phyloP scores from a whole-genome alignment of 805 yeast species.

The Saccharomycopsis guyanensis region DNA sequence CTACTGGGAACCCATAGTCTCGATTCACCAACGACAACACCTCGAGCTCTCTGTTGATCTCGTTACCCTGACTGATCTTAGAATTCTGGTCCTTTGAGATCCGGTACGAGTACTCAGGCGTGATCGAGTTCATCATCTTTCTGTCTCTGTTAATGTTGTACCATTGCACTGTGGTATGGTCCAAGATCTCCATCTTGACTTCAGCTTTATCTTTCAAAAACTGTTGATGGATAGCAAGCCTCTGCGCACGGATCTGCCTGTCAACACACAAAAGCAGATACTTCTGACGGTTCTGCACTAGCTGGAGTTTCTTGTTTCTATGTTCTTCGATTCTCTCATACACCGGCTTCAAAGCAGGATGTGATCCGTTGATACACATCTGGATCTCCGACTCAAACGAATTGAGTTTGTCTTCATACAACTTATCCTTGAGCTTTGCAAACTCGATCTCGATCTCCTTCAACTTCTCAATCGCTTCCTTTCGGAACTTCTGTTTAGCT shows the following conservation, averaged over 20 bases:
- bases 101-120: constrained; percentile 37
- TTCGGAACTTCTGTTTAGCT: constrained; percentile 37
- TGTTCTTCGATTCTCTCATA: constrained; percentile 64
- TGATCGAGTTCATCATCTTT: constrained; percentile 62
- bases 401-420: constrained; percentile 76
- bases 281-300: constrained; percentile 42
- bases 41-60: constrained; percentile 62
- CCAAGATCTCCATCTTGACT: constrained; percentile 53
- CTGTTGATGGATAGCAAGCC: constrained; percentile 81
- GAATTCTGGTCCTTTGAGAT: constrained; percentile 36
- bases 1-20: constrained; percentile 74
- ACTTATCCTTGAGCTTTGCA: constrained; percentile 75
- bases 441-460: constrained; percentile 79
- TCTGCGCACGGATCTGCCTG: constrained; percentile 69
- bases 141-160: constrained; percentile 87
- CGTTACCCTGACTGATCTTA: constrained; percentile 60
- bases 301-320: constrained; percentile 58
- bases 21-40: constrained; percentile 57
- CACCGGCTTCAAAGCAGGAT: constrained; percentile 77
- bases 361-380: constrained; percentile 82
- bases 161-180: constrained; percentile 79
- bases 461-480: constrained; percentile 62
- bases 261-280: constrained; percentile 73
- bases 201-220: constrained; percentile 63
- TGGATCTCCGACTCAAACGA: constrained; percentile 76